Evolutionary conservation across 176 grass and related monocot genomes (phyloP).

Genomic region (Neostapfia colusana): DNA sequence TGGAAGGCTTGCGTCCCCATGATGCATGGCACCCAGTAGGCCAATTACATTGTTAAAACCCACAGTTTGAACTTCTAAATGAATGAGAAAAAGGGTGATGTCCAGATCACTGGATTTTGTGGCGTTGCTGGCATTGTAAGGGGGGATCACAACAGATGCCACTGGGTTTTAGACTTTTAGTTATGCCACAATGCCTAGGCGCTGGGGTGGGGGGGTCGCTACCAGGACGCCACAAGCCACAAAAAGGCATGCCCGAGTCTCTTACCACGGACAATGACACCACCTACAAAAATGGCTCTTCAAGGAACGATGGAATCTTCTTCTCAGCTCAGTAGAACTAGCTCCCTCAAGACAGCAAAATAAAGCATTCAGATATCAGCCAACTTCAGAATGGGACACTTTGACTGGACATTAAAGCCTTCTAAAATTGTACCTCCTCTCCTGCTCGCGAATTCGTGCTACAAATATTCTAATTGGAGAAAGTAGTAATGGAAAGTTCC

Average conservation of each 20-base stretch:
- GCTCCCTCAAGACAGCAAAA: not conserved
- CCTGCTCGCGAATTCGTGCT: not conserved
- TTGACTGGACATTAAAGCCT: not conserved
- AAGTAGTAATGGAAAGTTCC: not conserved
- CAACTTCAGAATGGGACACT: constrained; percentile 13
- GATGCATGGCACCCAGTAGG: not conserved
- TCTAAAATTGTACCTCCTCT: not conserved
- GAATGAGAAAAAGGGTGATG: not conserved
- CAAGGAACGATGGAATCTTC: not conserved
- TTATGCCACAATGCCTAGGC: not conserved
- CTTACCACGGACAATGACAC: not conserved
- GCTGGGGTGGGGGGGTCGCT: not conserved
- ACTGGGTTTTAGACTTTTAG: not conserved
- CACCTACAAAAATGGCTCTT: not conserved
- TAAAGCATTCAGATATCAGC: not conserved
- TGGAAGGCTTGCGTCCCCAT: not conserved
- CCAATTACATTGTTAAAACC: not conserved
- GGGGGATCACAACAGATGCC: not conserved
- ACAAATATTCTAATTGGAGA: not conserved
- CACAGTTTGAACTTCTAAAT: not conserved
- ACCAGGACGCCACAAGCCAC: not conserved
- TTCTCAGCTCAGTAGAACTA: not conserved
- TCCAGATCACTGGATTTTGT: not conserved
- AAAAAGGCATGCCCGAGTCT: not conserved
- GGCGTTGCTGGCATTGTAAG: not conserved